Evolutionary conservation across 1,139 yeast species (phyloP), one percentile per base, ranked within the genome.

Genomic region (Lodderomyces metapsilosis): DNA sequence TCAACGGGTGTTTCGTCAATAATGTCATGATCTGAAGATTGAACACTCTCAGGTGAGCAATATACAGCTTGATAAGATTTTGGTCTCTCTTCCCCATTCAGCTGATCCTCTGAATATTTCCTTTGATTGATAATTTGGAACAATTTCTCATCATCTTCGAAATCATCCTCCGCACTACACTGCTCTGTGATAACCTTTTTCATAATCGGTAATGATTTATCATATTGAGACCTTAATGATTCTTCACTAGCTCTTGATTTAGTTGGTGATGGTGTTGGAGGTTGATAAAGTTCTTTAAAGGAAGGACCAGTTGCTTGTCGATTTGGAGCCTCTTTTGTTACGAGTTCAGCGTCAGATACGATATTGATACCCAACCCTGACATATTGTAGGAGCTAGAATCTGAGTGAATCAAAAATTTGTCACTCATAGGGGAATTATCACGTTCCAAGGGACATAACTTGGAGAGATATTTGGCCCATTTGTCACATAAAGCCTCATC

Each of bases 291-390:
- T 34, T 46, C 50, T 23, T 30, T 21, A 20, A 43, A 35, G 8
- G 24, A 5, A 12, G 38, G 39, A 15, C 24, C 17, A 17, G 12
- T 4, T 22, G 23, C 5, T n/a, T 13, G 5, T 18, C 18, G 12
- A 27, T 21, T 13, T 11, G 22, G 16, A 25, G 36, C 34, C 24
- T 23, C 22, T n/a, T 40, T 27, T 3, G 40, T 22, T 40, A 45
- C 34, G 24, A 24, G 47, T 16, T 45, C 46, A 8, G 50, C 37
- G 36, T 58, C 63, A 5, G 64, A 51, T 6, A 64, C 51, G 30
- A 62, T 56, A 47, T 64, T 61, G 31, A 68, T 68, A 10, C 74
- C 73, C 39, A 67, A 56, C 1, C 74, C 73, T 21, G 61, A 48
- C 64, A 64, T 60, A 33, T 49, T 49, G 7, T 48, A 49, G 13